Evolutionary conservation across 495 filamentous ascomycete genomes (phyloP), one percentile per base, ranked within the genome.

Genomic region (Penicillium bialowiezense): DNA sequence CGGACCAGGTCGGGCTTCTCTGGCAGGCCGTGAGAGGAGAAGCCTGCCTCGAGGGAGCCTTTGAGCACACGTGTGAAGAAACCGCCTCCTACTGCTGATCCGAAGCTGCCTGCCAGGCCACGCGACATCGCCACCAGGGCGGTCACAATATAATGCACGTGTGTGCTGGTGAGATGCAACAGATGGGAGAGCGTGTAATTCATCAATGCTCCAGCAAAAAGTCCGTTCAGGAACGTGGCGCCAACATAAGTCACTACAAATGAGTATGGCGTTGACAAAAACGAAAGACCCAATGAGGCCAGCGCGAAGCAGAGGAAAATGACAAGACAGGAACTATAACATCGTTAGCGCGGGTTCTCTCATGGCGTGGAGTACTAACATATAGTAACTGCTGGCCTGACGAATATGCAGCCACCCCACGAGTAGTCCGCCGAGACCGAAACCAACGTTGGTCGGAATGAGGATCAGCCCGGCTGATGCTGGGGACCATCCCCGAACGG

Each of bases 101-200:
- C 88, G 52, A 90, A 91, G 47, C 77, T 82, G 3, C 85, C 87
- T 1, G 87, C 86, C 49, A 90, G 86, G 7, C 86, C 86, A 0
- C 88, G 72, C 55, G 88, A 88, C 4, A 86, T 91, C 6, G 84
- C 77, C 0, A 91, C 52, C 20, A 92, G 63, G 2, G 85, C 79
- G 2, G 80, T 87, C 15, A 84, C 82, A 50, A 91, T 81, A 53
- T 84, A 89, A 57, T 91, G 86, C 10, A 78, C 75, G 4, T 76
- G 67, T 0, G 76, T 73, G 0, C 61, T 65, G 1, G 83, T 83
- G n/a, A 89, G 65, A 54, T 90, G 82, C 12, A 91, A 72, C 5
- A 90, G 56, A 52, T 93, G 89, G 0, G 85, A 85, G 1, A 93
- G 74, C 0, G 82, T 86, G 63, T 91, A 93, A 62, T 89, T 91